Percentiles rank a stretch among this genome's conserved stretches.
phyloP scores from a whole-genome alignment of 139 green algal genomes.

The Nannochloris sp. region DNA sequence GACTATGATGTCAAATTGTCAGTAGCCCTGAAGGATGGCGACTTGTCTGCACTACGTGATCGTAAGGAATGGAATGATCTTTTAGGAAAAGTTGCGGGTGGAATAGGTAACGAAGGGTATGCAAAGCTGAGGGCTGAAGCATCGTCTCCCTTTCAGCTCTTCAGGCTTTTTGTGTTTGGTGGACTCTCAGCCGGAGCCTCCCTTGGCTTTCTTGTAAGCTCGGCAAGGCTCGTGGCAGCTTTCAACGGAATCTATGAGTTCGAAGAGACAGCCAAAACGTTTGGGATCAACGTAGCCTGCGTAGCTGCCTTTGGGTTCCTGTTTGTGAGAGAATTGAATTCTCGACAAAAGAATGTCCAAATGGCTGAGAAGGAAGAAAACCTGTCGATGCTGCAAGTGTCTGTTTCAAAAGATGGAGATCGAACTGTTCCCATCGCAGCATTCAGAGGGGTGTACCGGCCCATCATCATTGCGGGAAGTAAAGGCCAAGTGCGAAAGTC shows the following conservation, averaged over 20 bases:
- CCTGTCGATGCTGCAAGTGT: conserved; percentile 67
- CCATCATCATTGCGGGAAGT: conserved; percentile 67
- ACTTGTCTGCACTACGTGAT: conserved; percentile 67
- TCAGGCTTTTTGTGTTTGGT: conserved; percentile 65
- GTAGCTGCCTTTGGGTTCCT: conserved; percentile 56
- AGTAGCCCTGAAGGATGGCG: conserved; percentile 72
- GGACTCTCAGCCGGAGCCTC: conserved; percentile 52
- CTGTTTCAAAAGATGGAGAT: conserved; percentile 29
- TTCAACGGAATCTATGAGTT: conserved; percentile 56
- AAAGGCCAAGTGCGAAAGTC: conserved; percentile 43
- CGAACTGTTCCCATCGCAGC: conserved; percentile 58
- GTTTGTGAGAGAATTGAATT: conserved; percentile 57
- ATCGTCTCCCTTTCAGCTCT: conserved; percentile 75
- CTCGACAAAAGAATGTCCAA: conserved; percentile 31
- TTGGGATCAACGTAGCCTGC: conserved; percentile 66
- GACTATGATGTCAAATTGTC: conserved; percentile 69
- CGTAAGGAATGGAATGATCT: conserved; percentile 75
- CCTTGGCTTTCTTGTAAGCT: conserved; percentile 76
- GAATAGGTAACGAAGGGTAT: conserved; percentile 42
- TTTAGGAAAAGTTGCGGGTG: conserved; percentile 37
- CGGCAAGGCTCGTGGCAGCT: conserved; percentile 39
- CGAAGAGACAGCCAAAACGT: conserved; percentile 64
- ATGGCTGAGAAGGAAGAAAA: conserved; percentile 68
- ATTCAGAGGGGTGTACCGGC: conserved; percentile 63
- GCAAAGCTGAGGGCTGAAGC: conserved; percentile 46